phyloP scores from a whole-genome alignment of 179 eudicot genomes.

The Corrigiola litoralis region DNA sequence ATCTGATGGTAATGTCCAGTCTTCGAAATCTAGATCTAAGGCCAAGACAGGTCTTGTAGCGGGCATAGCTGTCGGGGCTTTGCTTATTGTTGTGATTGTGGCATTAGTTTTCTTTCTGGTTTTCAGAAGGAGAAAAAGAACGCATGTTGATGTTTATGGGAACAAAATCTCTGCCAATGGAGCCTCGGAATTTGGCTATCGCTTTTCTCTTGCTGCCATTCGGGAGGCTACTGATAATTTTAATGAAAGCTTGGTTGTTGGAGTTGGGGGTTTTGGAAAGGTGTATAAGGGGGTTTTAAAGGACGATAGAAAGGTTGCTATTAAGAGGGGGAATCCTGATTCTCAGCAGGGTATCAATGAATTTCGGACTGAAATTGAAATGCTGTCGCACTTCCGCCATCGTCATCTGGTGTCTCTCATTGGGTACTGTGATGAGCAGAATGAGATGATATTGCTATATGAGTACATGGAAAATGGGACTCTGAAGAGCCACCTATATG shows the following conservation, averaged over 20 bases:
- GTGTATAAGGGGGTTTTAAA: constrained; percentile 7
- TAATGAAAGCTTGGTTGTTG: constrained; percentile 8
- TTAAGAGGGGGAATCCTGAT: constrained; percentile 11
- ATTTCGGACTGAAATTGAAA: constrained; percentile 12
- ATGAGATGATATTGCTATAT: constrained; percentile 10
- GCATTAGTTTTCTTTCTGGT: background rate
- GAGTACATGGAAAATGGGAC: constrained; percentile 15
- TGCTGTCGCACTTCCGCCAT: constrained; percentile 11
- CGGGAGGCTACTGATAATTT: constrained; percentile 12
- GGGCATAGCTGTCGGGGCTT: background rate
- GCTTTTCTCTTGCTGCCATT: background rate
- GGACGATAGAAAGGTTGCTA: constrained; percentile 2
- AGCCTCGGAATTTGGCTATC: constrained; percentile 8
- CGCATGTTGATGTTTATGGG: constrained; percentile 4
- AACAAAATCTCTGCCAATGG: constrained; percentile 7
- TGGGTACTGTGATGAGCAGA: constrained; percentile 11
- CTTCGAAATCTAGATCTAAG: constrained; percentile 8
- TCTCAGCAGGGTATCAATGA: constrained; percentile 11
- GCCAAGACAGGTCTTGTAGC: background rate
- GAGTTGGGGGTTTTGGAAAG: constrained; percentile 11
- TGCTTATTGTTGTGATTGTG: background rate
- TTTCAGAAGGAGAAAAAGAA: constrained; percentile 2
- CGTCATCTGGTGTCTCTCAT: constrained; percentile 11
- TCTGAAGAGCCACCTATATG: constrained; percentile 10
- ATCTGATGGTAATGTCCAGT: background rate